Evolutionary conservation across 2,329 filamentous ascomycete genomes (phyloP), one percentile per base, ranked within the genome.

Genomic region (Fusarium pilosicola): DNA sequence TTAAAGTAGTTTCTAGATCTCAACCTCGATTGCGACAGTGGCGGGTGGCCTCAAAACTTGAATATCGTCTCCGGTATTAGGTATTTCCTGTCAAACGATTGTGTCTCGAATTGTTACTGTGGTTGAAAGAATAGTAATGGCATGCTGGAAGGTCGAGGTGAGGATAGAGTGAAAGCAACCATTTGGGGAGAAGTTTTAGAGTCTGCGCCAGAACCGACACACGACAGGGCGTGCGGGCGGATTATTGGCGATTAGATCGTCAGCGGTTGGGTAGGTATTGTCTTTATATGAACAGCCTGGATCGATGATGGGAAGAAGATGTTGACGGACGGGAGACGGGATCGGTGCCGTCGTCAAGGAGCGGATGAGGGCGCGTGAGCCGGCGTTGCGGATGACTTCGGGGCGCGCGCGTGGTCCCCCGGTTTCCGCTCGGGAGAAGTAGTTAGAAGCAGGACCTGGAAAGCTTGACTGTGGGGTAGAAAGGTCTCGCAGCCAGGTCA

Each of bases 321-420:
- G 51, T 65, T 44, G 56, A 64, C 48, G 41, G 52, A 66, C 61
- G 58, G 60, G 44, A 59, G 55, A 72, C 68, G 67, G 65, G 51
- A 60, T 58, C 48, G 57, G 63, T 69, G 68, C 66, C 68, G 69
- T 76, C 68, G 69, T 76, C 56, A 60, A 69, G 51, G 64, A 74
- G 66, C 56, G 64, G 66, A 67, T 76, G 62, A 65, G 73, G 73
- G 75, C 76, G 76, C 76, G 76, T 78, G 77, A 71, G 65, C 77
- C 76, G 75, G 76, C 73, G 77, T 77, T 78, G 75, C 77, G 77
- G 77, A 78, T 78, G 77, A 78, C 77, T 78, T 78, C 77, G 77
- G 76, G 75, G 76, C 55, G 74, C 75, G 76, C 70, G 76, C 62
- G 58, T 74, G 76, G 73, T 74, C 71, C 71, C 71, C 72, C 69